Evolutionary conservation across 192 early-diverging fungal species (phyloP), one percentile per base, ranked within the genome.

Genomic region (Coemansia furcata): DNA sequence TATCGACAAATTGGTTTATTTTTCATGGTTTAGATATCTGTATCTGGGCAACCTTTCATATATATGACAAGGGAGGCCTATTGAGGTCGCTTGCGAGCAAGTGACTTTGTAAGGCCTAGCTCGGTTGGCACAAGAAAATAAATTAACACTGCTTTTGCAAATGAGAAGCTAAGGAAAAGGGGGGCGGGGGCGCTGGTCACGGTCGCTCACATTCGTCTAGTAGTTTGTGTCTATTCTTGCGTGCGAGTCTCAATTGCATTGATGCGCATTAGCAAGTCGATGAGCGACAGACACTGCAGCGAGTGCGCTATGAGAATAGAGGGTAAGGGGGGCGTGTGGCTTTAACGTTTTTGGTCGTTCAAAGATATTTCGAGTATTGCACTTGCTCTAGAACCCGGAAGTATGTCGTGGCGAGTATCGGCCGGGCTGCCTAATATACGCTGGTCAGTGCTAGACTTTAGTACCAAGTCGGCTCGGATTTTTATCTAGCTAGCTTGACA

Each of bases 31-130:
- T 15, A 15, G 26, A 35, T 63, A 6, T 15, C 30, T 49, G 44
- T 64, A 64, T 49, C 47, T 64, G 62, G 43, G 44, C 62, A 57
- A 17, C 30, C 54, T 57, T 57, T 57, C 54, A 57, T 57, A 33
- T 32, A 57, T 57, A 57, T 14, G 14, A 2, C 14, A 17, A 33
- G 15, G 29, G 14, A 35, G 54, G 46, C 46, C 46, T 19, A 30
- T 57, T 30, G 54, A 57, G 29, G 54, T 33, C 54, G 54, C 17
- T 57, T 32, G 54, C 54, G 17, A 14, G 54, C 19, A 32, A 57
- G 30, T 57, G 54, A 32, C 10, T 57, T 30, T 57, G 17, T 7
- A 23, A 32, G 54, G 54, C 54, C 54, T 57, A 33, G 54, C 54
- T 33, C 54, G 12, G 17, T 14, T 57, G 4, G 11, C n/a, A n/a